A percentile compares a stretch with the other conserved stretches of the same genome.
phyloP scores from a whole-genome alignment of 306 rosid species.

The Begonia loranthoides region DNA sequence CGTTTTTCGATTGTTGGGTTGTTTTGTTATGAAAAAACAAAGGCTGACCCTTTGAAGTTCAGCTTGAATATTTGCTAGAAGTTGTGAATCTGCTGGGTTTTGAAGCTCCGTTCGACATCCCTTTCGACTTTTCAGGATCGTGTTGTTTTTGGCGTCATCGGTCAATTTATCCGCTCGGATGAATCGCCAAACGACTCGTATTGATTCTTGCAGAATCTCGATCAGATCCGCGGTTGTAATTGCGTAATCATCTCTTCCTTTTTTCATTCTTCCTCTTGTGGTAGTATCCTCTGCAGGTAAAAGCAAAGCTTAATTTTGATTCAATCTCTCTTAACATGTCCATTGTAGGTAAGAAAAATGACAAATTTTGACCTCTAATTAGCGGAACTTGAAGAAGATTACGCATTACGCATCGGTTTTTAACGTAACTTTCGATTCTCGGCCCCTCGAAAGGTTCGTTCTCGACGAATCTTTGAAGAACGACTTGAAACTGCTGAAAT shows the following conservation, averaged over 20 bases:
- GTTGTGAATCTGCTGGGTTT: slow-evolving; percentile 49
- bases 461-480: slow-evolving; percentile 46
- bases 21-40: background rate
- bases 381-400: slow-evolving; percentile 65
- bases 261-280: slow-evolving; percentile 29
- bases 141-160: slow-evolving; percentile 15
- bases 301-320: background rate
- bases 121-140: slow-evolving; percentile 16
- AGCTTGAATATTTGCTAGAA: slow-evolving; percentile 30
- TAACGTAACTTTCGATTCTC: slow-evolving; percentile 42
- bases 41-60: slow-evolving; percentile 54
- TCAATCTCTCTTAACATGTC: no score
- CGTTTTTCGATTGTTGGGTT: background rate
- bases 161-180: slow-evolving; percentile 35
- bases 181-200: slow-evolving; percentile 52
- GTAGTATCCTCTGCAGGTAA: slow-evolving; percentile 30
- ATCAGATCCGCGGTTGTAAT: slow-evolving; percentile 39
- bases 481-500: slow-evolving; percentile 61
- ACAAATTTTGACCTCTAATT: slow-evolving; percentile 32
- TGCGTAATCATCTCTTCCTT: slow-evolving; percentile 17
- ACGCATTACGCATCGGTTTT: slow-evolving; percentile 32
- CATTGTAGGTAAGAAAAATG: background rate
- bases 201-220: slow-evolving; percentile 55
- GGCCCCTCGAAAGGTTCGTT: slow-evolving; percentile 56
- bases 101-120: slow-evolving; percentile 32